These are phyloP conservation scores for Podaxis sp. DNA, from an alignment of 768 basidiomycete species.

Conservation along the genomic window DNA sequence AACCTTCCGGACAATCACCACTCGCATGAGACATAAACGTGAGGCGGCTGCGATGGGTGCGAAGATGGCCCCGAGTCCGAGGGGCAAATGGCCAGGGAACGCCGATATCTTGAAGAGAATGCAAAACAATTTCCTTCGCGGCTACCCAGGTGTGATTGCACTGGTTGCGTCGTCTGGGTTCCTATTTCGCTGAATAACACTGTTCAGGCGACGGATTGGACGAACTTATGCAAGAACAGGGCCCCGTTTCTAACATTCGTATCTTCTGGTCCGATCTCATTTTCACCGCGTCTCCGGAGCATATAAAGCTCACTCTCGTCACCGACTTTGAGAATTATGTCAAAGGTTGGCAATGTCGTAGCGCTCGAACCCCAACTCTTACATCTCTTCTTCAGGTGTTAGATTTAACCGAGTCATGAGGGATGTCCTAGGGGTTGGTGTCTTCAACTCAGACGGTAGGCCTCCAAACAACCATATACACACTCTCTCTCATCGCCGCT, in stretches of 20 bases:
- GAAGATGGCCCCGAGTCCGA: slow-evolving; percentile 36
- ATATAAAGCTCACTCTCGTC: slow-evolving; percentile 57
- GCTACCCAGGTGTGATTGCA: slow-evolving; percentile 47
- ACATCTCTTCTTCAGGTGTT: slow-evolving; percentile 30
- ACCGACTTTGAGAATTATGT: slow-evolving; percentile 60
- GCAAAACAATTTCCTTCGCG: slow-evolving; percentile 37
- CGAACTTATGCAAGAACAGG: slow-evolving; percentile 32
- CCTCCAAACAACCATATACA: neutral
- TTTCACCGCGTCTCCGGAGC: slow-evolving; percentile 51
- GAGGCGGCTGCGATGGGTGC: slow-evolving; percentile 47
- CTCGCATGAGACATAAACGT: slow-evolving; percentile 30
- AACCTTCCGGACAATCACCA: slow-evolving; percentile 28
- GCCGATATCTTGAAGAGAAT: slow-evolving; percentile 40
- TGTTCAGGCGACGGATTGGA: slow-evolving; percentile 42
- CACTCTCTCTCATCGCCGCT: neutral
- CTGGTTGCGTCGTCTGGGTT: neutral
- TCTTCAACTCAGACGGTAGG: slow-evolving; percentile 69
- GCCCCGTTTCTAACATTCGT: slow-evolving; percentile 46
- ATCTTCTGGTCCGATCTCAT: slow-evolving; percentile 45
- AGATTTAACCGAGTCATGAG: slow-evolving; percentile 43
- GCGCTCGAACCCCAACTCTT: neutral
- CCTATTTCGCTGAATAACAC: neutral
- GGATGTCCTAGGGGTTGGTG: slow-evolving; percentile 58
- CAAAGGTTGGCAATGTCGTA: slow-evolving; percentile 41
- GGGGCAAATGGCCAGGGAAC: slow-evolving; percentile 44